Conservation (phyloP, 2,329 filamentous ascomycete genomes). For the Huntiella abstrusa region DNA sequence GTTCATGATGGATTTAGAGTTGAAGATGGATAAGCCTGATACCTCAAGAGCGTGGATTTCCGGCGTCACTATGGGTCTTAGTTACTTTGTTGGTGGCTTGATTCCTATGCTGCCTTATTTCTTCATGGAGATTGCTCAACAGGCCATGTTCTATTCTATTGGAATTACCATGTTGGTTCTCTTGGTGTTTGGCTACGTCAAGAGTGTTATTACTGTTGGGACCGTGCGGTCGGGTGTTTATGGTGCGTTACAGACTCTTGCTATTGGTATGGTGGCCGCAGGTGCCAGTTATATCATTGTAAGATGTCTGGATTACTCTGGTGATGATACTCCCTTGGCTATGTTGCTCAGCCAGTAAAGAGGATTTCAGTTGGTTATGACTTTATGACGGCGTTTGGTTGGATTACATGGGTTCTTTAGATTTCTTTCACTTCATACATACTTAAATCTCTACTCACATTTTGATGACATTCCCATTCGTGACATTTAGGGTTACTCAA, state of each 20-base stretch:
- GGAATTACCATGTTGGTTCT: slow-evolving; percentile 40
- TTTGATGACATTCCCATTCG: too few relatives aligned
- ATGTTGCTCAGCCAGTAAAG: too few relatives aligned
- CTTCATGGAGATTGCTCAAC: slow-evolving; percentile 26
- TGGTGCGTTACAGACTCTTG: slow-evolving; percentile 44
- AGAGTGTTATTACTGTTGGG: slow-evolving; percentile 33
- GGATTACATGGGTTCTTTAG: not conserved
- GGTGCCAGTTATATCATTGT: slow-evolving; percentile 47
- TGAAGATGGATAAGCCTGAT: slow-evolving; percentile 27
- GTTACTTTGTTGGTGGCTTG: slow-evolving; percentile 52
- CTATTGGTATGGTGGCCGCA: slow-evolving; percentile 46
- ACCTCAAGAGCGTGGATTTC: slow-evolving; percentile 31
- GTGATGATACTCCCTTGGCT: not conserved
- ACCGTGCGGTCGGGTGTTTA: slow-evolving; percentile 27
- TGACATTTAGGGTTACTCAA: not conserved
- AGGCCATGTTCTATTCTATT: slow-evolving; percentile 40
- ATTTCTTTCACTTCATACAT: too few relatives aligned
- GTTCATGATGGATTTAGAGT: slow-evolving; percentile 42
- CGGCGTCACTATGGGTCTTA: slow-evolving; percentile 45
- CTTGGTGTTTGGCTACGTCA: slow-evolving; percentile 45
- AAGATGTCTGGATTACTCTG: slow-evolving; percentile 27
- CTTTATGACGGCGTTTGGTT: not conserved
- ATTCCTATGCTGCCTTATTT: slow-evolving; percentile 57
- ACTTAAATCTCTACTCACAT: too few relatives aligned
- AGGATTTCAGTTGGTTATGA: not conserved